phyloP scores from a whole-genome alignment of 345 rosid genomes.

The Bruguiera parviflora region DNA sequence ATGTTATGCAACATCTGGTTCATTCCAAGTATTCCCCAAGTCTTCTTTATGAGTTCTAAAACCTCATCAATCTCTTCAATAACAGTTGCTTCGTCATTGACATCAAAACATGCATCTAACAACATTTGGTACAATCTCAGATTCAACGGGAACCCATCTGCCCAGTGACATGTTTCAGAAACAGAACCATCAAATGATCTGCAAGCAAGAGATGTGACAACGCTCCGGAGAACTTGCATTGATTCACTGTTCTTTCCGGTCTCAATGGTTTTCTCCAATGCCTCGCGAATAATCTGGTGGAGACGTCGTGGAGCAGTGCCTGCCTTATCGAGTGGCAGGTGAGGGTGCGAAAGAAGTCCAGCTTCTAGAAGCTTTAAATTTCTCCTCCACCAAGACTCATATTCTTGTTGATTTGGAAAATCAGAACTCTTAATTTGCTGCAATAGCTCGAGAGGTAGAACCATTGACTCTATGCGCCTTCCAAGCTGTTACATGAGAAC shows the following conservation, averaged over 20 bases:
- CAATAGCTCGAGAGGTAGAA: conserved; percentile 85
- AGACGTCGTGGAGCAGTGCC: conserved; percentile 58
- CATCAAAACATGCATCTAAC: conserved; percentile 80
- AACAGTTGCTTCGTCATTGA: conserved; percentile 58
- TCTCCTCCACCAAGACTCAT: conserved; percentile 82
- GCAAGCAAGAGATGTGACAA: conserved; percentile 72
- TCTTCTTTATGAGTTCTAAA: conserved; percentile 87
- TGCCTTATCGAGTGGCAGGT: conserved; percentile 60
- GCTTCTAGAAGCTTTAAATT: conserved; percentile 79
- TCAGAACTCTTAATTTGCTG: conserved; percentile 87
- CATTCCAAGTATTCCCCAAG: conserved; percentile 87
- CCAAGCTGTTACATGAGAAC: conserved; percentile 54
- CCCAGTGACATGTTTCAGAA: conserved; percentile 85
- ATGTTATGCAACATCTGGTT: conserved; percentile 81
- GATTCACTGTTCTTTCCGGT: conserved; percentile 85
- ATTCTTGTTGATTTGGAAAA: conserved; percentile 78
- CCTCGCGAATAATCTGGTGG: conserved; percentile 65
- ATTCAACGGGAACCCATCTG: conserved; percentile 88
- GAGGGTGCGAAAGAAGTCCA: conserved; percentile 83
- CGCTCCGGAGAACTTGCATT: conserved; percentile 80
- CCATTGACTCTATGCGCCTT: conserved; percentile 72
- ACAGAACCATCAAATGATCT: conserved; percentile 75
- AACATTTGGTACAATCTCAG: conserved; percentile 82
- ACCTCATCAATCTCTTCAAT: conserved; percentile 94
- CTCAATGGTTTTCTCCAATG: conserved; percentile 68